Conservation (phyloP, 1,284 basidiomycete genomes). For the Leccinum fallax region DNA sequence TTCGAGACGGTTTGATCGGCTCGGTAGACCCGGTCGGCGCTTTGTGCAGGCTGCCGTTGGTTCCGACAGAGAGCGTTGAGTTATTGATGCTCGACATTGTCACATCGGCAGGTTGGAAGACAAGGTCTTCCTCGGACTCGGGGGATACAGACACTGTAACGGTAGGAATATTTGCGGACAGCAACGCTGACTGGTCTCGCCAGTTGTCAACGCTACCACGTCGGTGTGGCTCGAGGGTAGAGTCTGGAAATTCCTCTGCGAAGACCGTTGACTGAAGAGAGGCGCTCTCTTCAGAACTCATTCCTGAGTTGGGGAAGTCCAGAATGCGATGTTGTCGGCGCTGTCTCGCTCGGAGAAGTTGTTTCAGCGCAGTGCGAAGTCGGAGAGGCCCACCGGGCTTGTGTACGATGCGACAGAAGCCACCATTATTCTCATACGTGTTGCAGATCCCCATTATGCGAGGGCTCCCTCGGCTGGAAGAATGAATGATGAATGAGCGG, state of each 20-base stretch:
- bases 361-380: constrained; percentile 68
- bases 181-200: constrained; percentile 21
- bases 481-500: constrained; percentile 75
- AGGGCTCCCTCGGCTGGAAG: constrained; percentile 68
- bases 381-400: constrained; percentile 89
- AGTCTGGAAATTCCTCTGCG: constrained; percentile 26
- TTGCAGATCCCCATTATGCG: constrained; percentile 62
- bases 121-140: constrained; percentile 26
- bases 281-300: constrained; percentile 29
- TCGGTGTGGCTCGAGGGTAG: constrained; percentile 18
- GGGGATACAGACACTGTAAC: constrained; percentile 23
- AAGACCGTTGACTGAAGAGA: constrained; percentile 37
- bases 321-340: constrained; percentile 32
- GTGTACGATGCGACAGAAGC: constrained; percentile 84
- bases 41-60: constrained; percentile 61
- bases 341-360: constrained; percentile 62
- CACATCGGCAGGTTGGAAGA: constrained; percentile 14
- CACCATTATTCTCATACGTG: constrained; percentile 80
- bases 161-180: constrained; percentile 13
- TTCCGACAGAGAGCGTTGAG: constrained; percentile 57
- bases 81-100: constrained; percentile 17
- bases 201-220: constrained; percentile 30
- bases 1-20: constrained; percentile 44
- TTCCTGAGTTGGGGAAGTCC: constrained; percentile 16
- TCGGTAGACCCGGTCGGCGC: constrained; percentile 56